Conservation (phyloP, 345 rosid species). For the Citrus reticulata region DNA sequence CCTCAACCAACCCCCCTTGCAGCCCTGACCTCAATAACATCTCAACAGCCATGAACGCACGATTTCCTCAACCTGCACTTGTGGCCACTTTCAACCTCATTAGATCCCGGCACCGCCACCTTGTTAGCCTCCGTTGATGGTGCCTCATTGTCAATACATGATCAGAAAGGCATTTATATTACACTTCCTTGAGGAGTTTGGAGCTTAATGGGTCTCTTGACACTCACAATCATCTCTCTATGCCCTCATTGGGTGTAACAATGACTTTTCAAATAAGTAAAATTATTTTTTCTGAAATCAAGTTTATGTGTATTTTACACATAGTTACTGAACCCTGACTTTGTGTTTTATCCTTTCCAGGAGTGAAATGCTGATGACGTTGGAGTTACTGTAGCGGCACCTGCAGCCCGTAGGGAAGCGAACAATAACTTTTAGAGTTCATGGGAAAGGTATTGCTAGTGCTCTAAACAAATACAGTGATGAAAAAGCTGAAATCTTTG, state of each 20-base stretch:
- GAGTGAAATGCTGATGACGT: conserved; percentile 98
- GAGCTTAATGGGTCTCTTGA: neutral
- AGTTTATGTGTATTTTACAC: neutral
- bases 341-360: conserved; percentile 26
- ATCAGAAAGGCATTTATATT: too few relatives aligned
- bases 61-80: too few relatives aligned
- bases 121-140: too few relatives aligned
- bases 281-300: neutral
- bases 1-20: too few relatives aligned
- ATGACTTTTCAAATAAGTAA: neutral
- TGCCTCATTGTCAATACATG: neutral
- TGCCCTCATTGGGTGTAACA: too few relatives aligned
- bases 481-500: neutral
- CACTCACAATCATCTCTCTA: neutral
- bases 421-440: conserved; percentile 90
- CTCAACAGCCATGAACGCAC: too few relatives aligned
- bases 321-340: neutral
- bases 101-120: too few relatives aligned
- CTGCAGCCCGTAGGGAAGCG: conserved; percentile 97
- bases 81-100: too few relatives aligned
- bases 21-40: too few relatives aligned
- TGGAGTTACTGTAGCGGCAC: conserved; percentile 87
- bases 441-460: conserved; percentile 71
- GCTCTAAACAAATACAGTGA: neutral
- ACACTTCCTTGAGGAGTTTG: neutral